Evolutionary conservation across 2,329 filamentous ascomycete species (phyloP), one percentile per base, ranked within the genome.

Genomic region (Arthroderma sp.): DNA sequence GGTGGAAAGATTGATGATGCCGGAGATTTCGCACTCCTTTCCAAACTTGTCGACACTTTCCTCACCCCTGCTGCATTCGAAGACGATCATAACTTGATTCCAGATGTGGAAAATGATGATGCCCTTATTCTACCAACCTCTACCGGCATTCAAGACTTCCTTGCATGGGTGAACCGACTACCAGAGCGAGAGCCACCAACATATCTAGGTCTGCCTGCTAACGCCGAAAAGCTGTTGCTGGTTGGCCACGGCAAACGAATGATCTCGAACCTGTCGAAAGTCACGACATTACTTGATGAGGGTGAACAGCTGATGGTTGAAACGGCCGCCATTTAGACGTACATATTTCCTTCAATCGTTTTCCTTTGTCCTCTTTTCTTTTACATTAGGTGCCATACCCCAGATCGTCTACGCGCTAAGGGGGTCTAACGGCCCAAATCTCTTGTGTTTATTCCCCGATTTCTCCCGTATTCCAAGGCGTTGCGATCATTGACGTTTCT

Each of bases 1-100:
- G 93, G 93, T 62, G 93, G 93, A 71, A 98, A 98, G 77, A 91
- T 98, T 65, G 93, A 98, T 68, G 83, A 96, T 67, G 86, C 90
- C 62, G 84, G 76, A 43, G 93, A 98, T 73, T 95, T 93, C 71
- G 75, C 76, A 55, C 79, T 84, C 47, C 81, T 98, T 15, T 78
- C 79, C 49, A 74, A 81, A 58, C 81, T 98, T 2, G 91, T 98
- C 53, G 73, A 82, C 44, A 80, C 79, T 33, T 84, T 94, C 71
- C 79, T 98, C 62, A 95, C 89, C 0, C 87, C 91, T 0, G 81
- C 86, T 1, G 93, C 93, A 2, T 98, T 94, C 68, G 93, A 98
- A 59, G 86, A 91, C 52, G 88, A 91, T 58, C 90, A 96, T 77
- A 88, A 88, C 70, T 80, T 98, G 11, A 88, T 96, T 39, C 84